Evolutionary conservation across 176 grass and related monocot genomes (phyloP), one percentile per base, ranked within the genome.

Genomic region (Oryza officinalis): DNA sequence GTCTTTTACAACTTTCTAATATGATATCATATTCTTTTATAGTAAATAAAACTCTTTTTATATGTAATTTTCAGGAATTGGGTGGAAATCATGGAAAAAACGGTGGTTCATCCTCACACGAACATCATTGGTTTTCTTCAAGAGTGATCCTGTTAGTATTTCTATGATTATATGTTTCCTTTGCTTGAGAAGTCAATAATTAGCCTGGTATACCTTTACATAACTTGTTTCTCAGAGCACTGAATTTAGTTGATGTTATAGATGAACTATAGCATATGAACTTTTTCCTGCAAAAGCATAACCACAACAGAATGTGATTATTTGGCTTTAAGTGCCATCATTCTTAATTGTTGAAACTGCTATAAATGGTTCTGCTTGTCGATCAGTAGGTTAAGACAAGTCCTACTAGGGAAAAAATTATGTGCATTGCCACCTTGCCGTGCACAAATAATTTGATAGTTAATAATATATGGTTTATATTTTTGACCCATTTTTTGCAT

Each of bases 11-110:
- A 25, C 67, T 74, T 44, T 82, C 14, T 52, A 27, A 49, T 60
- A 45, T 32, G 63, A 28, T 2, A 8, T 66, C n/a, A 11, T 79
- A 2, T 63, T 90, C 27, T 65, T 59, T 41, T 35, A 27, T 28
- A 27, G 52, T 18, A 38, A 81, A 85, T 20, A 78, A 22, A 75
- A 67, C 71, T 52, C 38, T 46, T 90, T 59, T 22, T 59, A 50
- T 59, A 33, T 83, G 11, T 83, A 57, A 35, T 83, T 87, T 87
- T 68, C 84, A 99, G 97, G 93, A 84, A 94, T 99, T 50, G 97
- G 97, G 67, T 99, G 97, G 97, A 99, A 99, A 92, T 99, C 97
- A 87, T 99, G 97, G 97, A 99, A 99, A 75, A 99, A 96, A 63
- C 97, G 97, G 44, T 99, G 97, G 97, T 99, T 99, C 79, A 96